Conservation (phyloP, 129 eudicot genomes). For the Scalesia atractyloides region DNA sequence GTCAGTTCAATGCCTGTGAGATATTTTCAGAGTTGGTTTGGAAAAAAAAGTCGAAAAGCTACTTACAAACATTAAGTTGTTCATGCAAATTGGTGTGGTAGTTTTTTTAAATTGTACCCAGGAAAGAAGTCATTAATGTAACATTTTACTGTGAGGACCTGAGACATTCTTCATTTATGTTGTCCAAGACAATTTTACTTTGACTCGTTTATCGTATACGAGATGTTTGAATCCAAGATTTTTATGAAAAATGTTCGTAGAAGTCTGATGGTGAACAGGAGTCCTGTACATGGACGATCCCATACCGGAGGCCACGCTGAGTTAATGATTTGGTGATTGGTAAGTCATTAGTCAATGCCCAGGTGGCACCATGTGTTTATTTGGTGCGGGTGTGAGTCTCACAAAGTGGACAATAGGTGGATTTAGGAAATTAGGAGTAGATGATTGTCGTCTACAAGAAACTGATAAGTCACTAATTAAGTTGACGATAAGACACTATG, state of each 20-base stretch:
- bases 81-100: neutral
- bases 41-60: neutral
- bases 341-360: too few species aligned
- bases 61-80: neutral
- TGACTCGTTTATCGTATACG: neutral
- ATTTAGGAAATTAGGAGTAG: too few species aligned
- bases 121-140: neutral
- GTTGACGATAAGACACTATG: too few species aligned
- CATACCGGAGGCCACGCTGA: too few species aligned
- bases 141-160: slow-evolving; percentile 6
- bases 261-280: neutral
- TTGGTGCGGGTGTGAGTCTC: too few species aligned
- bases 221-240: neutral
- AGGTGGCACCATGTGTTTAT: too few species aligned
- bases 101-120: neutral
- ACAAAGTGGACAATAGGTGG: too few species aligned
- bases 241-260: neutral
- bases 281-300: too few species aligned
- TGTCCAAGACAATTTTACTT: neutral
- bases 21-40: neutral
- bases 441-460: too few species aligned
- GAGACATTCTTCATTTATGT: neutral
- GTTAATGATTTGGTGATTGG: too few species aligned
- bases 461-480: too few species aligned
- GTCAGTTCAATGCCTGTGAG: neutral